Percentiles rank a stretch among this genome's conserved stretches.
Evolutionary conservation across 257 asterid genomes (phyloP).

Genomic region (Knoxia roxburghii): DNA sequence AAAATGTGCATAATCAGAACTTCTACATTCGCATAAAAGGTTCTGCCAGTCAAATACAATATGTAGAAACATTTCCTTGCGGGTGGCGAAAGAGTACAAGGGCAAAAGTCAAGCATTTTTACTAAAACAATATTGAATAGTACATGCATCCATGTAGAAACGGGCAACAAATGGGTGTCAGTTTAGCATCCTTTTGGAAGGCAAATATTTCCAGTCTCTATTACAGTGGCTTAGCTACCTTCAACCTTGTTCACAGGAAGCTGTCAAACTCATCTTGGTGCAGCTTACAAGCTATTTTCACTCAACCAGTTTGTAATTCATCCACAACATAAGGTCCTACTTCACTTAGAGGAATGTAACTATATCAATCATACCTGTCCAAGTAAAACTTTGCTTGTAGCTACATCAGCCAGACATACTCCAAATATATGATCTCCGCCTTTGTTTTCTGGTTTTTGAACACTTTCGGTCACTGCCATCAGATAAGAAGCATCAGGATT

Average conservation of each 20-base stretch:
- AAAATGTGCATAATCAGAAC: constrained; percentile 2
- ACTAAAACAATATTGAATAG: not conserved
- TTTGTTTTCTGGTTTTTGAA: constrained; percentile 43
- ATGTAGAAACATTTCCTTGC: not conserved
- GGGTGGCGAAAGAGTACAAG: not conserved
- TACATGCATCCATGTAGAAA: not conserved
- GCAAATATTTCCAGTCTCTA: not conserved
- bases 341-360: constrained; percentile 1
- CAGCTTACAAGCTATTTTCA: not conserved
- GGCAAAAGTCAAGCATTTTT: not conserved
- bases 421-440: constrained; percentile 54
- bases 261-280: not conserved
- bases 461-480: constrained; percentile 75
- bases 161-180: not conserved
- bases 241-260: not conserved
- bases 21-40: not conserved
- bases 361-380: constrained; percentile 65
- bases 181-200: not conserved
- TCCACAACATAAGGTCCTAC: not conserved
- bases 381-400: constrained; percentile 74
- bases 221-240: not conserved
- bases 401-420: constrained; percentile 73
- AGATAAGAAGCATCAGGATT: constrained; percentile 84
- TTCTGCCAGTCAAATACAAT: not conserved
- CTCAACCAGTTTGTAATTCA: not conserved